A percentile compares a stretch with the other conserved stretches of the same genome.
phyloP scores from a whole-genome alignment of 768 basidiomycete species.

The Psilocybe tampanensis region DNA sequence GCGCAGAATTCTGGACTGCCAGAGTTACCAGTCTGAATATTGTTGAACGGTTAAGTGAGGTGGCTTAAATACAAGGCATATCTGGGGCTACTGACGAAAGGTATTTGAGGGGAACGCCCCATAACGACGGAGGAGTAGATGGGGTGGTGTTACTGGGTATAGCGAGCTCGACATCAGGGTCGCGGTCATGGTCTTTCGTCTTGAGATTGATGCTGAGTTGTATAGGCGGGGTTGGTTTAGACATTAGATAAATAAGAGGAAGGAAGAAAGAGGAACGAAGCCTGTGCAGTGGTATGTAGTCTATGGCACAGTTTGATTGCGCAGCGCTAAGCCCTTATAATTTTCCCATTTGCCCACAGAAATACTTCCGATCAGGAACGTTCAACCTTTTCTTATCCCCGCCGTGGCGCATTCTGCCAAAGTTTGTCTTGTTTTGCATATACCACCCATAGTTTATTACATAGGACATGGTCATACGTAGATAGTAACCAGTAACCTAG shows the following conservation, averaged over 20 bases:
- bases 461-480: constrained; percentile 3
- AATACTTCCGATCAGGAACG: neutral
- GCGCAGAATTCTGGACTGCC: constrained; percentile 87
- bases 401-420: too few relatives aligned
- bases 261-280: constrained; percentile 6
- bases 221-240: constrained; percentile 18
- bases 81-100: constrained; percentile 59
- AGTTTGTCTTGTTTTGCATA: too few relatives aligned
- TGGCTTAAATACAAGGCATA: neutral
- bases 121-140: constrained; percentile 52
- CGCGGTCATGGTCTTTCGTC: constrained; percentile 32
- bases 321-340: constrained; percentile 14
- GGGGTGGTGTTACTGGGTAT: constrained; percentile 27
- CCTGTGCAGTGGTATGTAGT: neutral
- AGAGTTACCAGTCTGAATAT: constrained; percentile 72
- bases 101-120: constrained; percentile 77
- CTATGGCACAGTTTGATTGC: constrained; percentile 11
- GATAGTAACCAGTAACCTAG: neutral
- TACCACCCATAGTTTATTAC: too few relatives aligned
- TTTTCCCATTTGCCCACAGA: neutral
- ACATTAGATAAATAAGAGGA: constrained; percentile 25
- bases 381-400: too few relatives aligned
- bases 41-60: neutral
- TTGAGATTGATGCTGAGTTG: constrained; percentile 31
- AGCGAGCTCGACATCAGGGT: constrained; percentile 48